phyloP scores from a whole-genome alignment of 495 filamentous ascomycete species.

The Lophiostoma macrostomum region DNA sequence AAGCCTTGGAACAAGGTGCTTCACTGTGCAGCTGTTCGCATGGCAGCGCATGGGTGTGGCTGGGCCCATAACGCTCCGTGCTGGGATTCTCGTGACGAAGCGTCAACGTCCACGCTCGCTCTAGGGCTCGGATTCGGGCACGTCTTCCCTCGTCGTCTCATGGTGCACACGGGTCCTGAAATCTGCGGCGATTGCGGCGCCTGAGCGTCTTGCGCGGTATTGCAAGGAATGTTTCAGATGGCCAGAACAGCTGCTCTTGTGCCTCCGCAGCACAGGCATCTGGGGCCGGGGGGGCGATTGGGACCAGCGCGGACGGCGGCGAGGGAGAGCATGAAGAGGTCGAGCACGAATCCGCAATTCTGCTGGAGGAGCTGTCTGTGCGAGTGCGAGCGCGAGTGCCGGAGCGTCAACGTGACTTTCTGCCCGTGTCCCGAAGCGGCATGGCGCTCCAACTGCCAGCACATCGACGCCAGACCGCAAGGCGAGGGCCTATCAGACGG shows the following conservation, averaged over 20 bases:
- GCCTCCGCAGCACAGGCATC: constrained; percentile 4
- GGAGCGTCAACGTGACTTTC: constrained; percentile 12
- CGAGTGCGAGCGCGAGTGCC: constrained; percentile 13
- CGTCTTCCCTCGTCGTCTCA: constrained; percentile 1
- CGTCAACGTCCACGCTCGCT: neutral
- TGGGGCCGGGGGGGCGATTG: constrained; percentile 1
- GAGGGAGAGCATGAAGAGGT: too few species aligned
- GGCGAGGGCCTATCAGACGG: constrained; percentile 14
- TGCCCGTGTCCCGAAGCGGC: constrained; percentile 7
- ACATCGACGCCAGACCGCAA: constrained; percentile 33
- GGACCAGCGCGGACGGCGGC: neutral
- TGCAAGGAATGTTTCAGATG: constrained; percentile 17
- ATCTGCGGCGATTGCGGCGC: constrained; percentile 1
- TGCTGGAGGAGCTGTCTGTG: neutral
- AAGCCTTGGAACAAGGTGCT: neutral
- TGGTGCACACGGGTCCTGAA: neutral
- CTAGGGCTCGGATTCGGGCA: neutral
- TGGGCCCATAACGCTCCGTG: constrained; percentile 7
- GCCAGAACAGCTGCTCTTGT: constrained; percentile 6
- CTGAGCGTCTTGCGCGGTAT: neutral
- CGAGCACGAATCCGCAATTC: constrained; percentile 3
- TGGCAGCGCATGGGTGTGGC: constrained; percentile 11
- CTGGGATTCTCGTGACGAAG: constrained; percentile 13
- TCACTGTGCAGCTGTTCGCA: constrained; percentile 24
- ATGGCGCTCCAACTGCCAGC: constrained; percentile 26